Base-by-base conservation (phyloP, 1,284 basidiomycete genomes). In the Ganoderma lingzhi region DNA sequence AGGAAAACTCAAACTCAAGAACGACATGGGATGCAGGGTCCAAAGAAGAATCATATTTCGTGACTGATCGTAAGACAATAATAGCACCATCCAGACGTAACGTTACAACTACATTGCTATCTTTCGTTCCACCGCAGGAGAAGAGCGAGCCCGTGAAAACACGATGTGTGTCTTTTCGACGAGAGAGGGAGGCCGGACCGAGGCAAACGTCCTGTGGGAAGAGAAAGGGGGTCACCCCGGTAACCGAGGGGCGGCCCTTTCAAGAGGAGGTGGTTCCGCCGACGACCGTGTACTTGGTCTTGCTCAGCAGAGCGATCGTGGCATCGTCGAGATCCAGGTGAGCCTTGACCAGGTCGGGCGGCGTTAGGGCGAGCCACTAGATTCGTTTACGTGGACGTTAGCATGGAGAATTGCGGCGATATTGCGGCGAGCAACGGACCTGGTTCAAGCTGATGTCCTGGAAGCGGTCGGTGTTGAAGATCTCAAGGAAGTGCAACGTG, bases 291-390 rank as follows among this genome's bases (percentile, higher is more conserved):
- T 80, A 81, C 76, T 90, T 89, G 14, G 81, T 85, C 81, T 89
- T 89, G 65, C 82, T 83, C n/a, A 90, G 79, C 59, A 82, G 79
- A 9, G 83, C 78, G 66, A 90, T 85, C 8, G 85, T 86, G 23
- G 84, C 86, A 74, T 88, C 84, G 63, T 82, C 82, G 61, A 90
- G 80, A 35, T 85, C 84, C 41, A 90, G 81, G 76, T 90, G 88
- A 1, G 87, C 88, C 76, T 91, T 87, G 48, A 90, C 89, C 42
- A 91, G 79, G 41, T 83, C 84, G 1, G 88, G 86, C 10, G 90
- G 90, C 2, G 87, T 89, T 68, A 91, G 80, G 1, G 90, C 90
- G 19, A 92, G 82, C 90, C 90, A 92, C 86, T 90, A 73, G n/a
- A 35, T 19, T 23, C 6, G 14, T 41, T 41, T 35, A 39, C n/a